These are phyloP conservation scores for Exserohilum turcica DNA, from an alignment of 2,329 filamentous ascomycete species.

Conservation along the genomic window DNA sequence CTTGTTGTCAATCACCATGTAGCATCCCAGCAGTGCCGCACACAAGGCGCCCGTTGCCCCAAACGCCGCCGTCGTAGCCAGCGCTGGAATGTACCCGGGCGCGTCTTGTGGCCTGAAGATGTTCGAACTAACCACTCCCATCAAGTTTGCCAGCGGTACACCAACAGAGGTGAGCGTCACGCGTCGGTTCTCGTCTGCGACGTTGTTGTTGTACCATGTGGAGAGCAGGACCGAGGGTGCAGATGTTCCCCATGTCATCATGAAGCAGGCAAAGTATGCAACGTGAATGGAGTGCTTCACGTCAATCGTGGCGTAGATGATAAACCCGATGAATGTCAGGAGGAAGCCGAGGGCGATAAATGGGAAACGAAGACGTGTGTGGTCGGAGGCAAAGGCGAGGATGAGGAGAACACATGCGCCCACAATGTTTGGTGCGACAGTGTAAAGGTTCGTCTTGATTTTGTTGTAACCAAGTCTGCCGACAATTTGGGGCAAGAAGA, in stretches of 20 bases:
- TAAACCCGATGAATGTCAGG: constrained; percentile 77
- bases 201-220: constrained; percentile 82
- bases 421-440: constrained; percentile 77
- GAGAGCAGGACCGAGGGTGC: constrained; percentile 73
- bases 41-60: constrained; percentile 64
- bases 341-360: constrained; percentile 76
- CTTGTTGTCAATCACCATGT: constrained; percentile 69
- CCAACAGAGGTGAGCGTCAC: constrained; percentile 72
- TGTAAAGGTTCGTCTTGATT: constrained; percentile 78
- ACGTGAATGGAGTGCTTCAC: constrained; percentile 65
- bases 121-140: constrained; percentile 73
- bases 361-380: constrained; percentile 68
- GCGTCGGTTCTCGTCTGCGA: constrained; percentile 75
- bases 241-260: constrained; percentile 82
- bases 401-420: constrained; percentile 75
- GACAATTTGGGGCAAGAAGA: constrained; percentile 66
- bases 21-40: constrained; percentile 62
- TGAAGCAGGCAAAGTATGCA: constrained; percentile 77
- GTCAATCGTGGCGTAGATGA: constrained; percentile 75
- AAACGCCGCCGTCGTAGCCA: constrained; percentile 68
- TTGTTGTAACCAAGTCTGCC: constrained; percentile 57
- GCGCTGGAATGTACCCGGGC: constrained; percentile 69
- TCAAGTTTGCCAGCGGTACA: constrained; percentile 76
- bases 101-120: constrained; percentile 68
- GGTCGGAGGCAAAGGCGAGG: constrained; percentile 73